Percentiles rank a stretch among this genome's conserved stretches.
These are phyloP conservation scores for Kazachstania sp. DNA, from an alignment of 1,139 yeast genomes.

Conservation along the genomic window DNA sequence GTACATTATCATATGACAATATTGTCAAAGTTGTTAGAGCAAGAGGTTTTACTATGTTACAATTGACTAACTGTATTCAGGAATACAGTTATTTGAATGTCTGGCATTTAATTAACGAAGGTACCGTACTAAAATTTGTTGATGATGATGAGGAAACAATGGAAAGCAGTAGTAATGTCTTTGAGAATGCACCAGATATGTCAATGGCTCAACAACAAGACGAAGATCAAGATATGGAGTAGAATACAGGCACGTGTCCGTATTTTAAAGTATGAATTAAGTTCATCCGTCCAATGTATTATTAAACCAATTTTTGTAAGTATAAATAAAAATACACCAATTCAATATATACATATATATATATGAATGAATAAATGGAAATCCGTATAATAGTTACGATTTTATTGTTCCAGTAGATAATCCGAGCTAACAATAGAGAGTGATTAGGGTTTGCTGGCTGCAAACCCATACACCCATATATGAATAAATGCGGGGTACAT, in stretches of 20 bases:
- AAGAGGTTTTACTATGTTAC: conserved; percentile 76
- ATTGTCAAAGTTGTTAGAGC: conserved; percentile 66
- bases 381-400: too few species aligned
- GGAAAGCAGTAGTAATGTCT: too few species aligned
- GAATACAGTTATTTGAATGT: conserved; percentile 68
- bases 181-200: background rate
- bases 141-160: conserved; percentile 24
- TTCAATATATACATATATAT: too few species aligned
- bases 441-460: conserved; percentile 7
- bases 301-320: too few species aligned
- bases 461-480: background rate
- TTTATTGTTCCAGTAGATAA: too few species aligned
- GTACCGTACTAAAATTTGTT: conserved; percentile 38
- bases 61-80: conserved; percentile 63
- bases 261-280: too few species aligned
- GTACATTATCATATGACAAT: conserved; percentile 44
- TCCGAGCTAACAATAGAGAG: too few species aligned
- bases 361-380: too few species aligned
- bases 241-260: background rate
- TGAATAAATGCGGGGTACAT: too few species aligned
- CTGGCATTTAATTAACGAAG: conserved; percentile 69
- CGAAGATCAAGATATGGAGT: conserved; percentile 14
- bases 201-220: conserved; percentile 1
- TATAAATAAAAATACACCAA: too few species aligned
- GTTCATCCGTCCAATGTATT: too few species aligned